Evolutionary conservation across 2,329 filamentous ascomycete genomes (phyloP), one percentile per base, ranked within the genome.

Genomic region (Aspergillus terreus): DNA sequence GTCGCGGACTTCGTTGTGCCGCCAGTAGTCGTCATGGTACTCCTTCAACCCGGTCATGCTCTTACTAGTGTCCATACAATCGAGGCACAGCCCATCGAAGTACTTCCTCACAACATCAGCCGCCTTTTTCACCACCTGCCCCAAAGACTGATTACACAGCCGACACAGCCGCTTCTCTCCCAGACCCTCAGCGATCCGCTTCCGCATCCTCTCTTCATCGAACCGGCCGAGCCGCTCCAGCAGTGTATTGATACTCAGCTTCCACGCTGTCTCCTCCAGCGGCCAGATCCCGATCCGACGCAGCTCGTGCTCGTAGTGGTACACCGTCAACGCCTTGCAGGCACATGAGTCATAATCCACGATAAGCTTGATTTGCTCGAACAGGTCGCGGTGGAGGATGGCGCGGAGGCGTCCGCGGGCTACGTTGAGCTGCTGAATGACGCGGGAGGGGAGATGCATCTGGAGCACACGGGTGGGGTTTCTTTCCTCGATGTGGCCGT

Each of bases 401-500:
- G 14, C 4, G 14, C 35, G 35, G 6, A 38, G 35, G 14, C 35
- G 35, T 3, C 35, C 35, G 6, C 35, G 14, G 12, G 35, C 35
- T 5, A 14, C 35, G 15, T 38, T 38, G 2, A 38, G 35, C 15
- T 38, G 35, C 15, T 38, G 52, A 2, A 49, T 21, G 1, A 52
- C 15, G 2, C 50, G 27, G 6, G 46, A 21, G 1, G 49, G 49
- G 5, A 52, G 4, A 15, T 52, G 49, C 30, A 55, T 36, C 3
- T 47, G 32, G 14, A 4, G 9, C 2, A 41, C 32, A 9, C 35
- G 7, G 1, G 50, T 50, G 4, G 53, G 50, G 47, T 52, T 55
- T 0, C 3, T 14, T 21, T 55, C 53, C 14, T 4, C 12, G n/a
- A 55, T 47, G 27, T 47, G 53, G 2, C 27, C 23, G 1, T 4